A percentile compares a stretch with the other conserved stretches of the same genome.
These are phyloP conservation scores for Globisporangium irregulare DNA, from an alignment of 352 stramenopile species.

Conservation along the genomic window DNA sequence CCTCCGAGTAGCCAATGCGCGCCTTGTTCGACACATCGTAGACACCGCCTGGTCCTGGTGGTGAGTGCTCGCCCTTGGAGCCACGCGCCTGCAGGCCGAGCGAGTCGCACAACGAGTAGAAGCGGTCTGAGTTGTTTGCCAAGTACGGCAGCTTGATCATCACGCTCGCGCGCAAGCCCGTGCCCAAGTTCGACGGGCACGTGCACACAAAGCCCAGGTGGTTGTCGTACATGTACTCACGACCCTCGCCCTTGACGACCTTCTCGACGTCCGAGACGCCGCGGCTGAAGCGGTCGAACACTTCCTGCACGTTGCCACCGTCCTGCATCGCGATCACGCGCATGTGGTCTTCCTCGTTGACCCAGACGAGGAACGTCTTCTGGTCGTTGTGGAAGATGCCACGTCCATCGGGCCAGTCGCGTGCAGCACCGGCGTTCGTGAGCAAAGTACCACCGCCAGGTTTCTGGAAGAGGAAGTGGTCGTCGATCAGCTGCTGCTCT, in stretches of 20 bases:
- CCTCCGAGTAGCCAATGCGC: constrained; percentile 91
- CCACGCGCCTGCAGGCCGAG: constrained; percentile 79
- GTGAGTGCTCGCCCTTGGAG: constrained; percentile 81
- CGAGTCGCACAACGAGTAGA: constrained; percentile 73
- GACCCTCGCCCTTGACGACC: constrained; percentile 76
- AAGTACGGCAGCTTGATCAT: constrained; percentile 86
- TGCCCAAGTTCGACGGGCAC: constrained; percentile 87
- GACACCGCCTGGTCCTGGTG: constrained; percentile 76
- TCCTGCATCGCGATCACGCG: constrained; percentile 89
- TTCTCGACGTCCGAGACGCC: constrained; percentile 77
- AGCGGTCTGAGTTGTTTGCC: constrained; percentile 60
- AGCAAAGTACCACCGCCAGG: constrained; percentile 85
- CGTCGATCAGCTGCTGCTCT: constrained; percentile 88
- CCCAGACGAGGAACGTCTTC: constrained; percentile 90
- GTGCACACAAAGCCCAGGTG: constrained; percentile 87
- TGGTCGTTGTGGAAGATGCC: constrained; percentile 93
- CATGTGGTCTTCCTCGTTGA: constrained; percentile 91
- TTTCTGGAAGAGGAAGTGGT: constrained; percentile 94
- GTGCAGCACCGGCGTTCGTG: constrained; percentile 79
- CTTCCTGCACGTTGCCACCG: constrained; percentile 87
- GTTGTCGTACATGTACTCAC: constrained; percentile 87
- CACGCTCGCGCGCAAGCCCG: constrained; percentile 77
- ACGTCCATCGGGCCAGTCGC: constrained; percentile 91
- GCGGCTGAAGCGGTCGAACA: constrained; percentile 88
- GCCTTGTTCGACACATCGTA: constrained; percentile 95